A percentile compares a stretch with the other conserved stretches of the same genome.
Conservation (phyloP, 148 eudicot genomes). For the Rhododendron vialii region DNA sequence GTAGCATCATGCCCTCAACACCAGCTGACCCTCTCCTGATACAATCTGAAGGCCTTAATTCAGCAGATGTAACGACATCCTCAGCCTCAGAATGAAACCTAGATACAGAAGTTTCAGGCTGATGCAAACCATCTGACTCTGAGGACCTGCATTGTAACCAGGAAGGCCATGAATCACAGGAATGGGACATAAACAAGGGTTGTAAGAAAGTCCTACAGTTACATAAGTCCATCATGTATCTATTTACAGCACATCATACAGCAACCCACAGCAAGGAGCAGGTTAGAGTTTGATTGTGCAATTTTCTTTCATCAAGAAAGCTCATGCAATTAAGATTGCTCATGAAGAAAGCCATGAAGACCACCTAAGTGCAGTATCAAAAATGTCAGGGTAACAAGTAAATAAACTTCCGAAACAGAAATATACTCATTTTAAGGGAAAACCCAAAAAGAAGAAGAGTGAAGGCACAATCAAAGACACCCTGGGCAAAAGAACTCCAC, state of each 20-base stretch:
- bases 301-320: neutral
- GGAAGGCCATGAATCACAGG: constrained; percentile 3
- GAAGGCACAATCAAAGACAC: neutral
- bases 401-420: neutral
- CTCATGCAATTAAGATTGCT: neutral
- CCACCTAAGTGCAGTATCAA: neutral
- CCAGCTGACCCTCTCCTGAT: constrained; percentile 75
- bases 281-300: neutral
- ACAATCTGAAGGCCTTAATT: constrained; percentile 26
- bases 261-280: neutral
- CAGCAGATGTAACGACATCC: constrained; percentile 17
- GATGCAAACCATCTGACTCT: constrained; percentile 20
- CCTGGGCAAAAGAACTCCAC: neutral
- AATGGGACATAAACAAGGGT: neutral
- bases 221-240: neutral
- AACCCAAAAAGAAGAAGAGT: neutral
- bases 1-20: constrained; percentile 59
- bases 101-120: constrained; percentile 20
- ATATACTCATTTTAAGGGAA: neutral
- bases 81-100: constrained; percentile 14
- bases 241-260: neutral
- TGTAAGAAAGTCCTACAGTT: neutral
- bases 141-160: constrained; percentile 21
- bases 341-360: neutral
- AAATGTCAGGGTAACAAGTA: neutral